Evolutionary conservation across 1,284 basidiomycete species (phyloP), one percentile per base, ranked within the genome.

Genomic region (Ceratobasidium sp.): DNA sequence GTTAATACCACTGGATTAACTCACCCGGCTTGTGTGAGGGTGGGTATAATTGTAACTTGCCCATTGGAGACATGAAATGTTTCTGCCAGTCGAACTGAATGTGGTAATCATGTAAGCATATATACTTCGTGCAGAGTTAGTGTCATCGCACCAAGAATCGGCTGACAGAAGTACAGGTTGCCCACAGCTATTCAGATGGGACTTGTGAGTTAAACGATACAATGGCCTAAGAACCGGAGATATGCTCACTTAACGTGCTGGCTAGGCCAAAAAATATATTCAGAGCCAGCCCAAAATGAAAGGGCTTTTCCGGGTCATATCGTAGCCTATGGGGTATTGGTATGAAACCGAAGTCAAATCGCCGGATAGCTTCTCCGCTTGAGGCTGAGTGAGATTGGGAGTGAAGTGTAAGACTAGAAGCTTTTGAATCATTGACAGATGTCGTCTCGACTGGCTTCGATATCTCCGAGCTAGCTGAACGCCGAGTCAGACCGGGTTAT

Each of bases 251-350:
- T 81, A 89, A 88, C n/a, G 92, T 92, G 79, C 90, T 89, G n/a
- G 88, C 89, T 76, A 91, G 84, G 13, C 91, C 92, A 80, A 94
- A 93, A 0, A 89, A 85, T 13, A 82, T 80, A 75, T 93, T 93
- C 77, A 93, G 83, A 63, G 87, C 67, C 42, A 90, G 76, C 0
- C 90, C 90, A 80, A 92, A 93, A 60, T 89, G 85, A 60, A 88
- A 88, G 0, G 90, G 89, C 45, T 84, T 85, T 3, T 86, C 80
- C 1, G 90, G 88, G 83, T 92, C 85, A 80, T 91, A 90, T 45
- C 88, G 89, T 13, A 92, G 85, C 64, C 85, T 84, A 77, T 81
- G 84, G 0, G 92, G 93, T 42, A 94, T 91, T 0, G 91, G 91
- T 6, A 94, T 79, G 77, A 94, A 85, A 7, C 89, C 87, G 79